Evolutionary conservation across 768 basidiomycete species (phyloP), one percentile per base, ranked within the genome.

Genomic region (Naganishia friedmannii): DNA sequence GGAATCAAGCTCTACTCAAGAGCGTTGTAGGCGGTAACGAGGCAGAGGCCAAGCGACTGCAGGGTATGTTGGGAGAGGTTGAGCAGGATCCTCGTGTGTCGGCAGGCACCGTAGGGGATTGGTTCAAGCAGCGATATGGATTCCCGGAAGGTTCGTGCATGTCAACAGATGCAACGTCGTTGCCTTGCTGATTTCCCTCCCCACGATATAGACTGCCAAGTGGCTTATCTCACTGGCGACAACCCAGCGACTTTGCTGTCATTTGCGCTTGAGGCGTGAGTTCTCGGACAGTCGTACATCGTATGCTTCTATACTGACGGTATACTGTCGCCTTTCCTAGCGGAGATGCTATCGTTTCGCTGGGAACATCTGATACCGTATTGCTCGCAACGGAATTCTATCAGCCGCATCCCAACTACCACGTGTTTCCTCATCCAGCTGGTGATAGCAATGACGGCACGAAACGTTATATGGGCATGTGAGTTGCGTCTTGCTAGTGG

Each of bases 291-390:
- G 26, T 9, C 15, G 21, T 42, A 28, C 26, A 2, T 29, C 1
- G 15, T n/a, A 51, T 23, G 48, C 6, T 63, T 17, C 5, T 15
- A n/a, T 46, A 34, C 60, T 63, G 39, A 63, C 17, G 6, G n/a
- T 5, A 21, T 13, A 51, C 13, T 23, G 23, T 23, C 3, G 3
- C 8, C 6, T 15, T 9, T 31, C 1, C 1, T 37, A 66, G 63
- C 21, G 70, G 65, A n/a, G 91, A 93, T 76, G 92, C 90, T 23
- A 83, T 93, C 23, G 86, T 93, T 31, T 93, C 91, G 10, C 85
- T 93, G 26, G 92, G 92, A 28, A 95, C 92, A 15, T 92, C 91
- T 0, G 92, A 91, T 0, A 93, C 92, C 3, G 86, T 92, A 73
- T 85, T 94, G 21, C 85, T 94, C 51, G 89, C 88, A 0, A 78